phyloP scores from a whole-genome alignment of 805 yeast species.

The Blastobotrys muscicola region DNA sequence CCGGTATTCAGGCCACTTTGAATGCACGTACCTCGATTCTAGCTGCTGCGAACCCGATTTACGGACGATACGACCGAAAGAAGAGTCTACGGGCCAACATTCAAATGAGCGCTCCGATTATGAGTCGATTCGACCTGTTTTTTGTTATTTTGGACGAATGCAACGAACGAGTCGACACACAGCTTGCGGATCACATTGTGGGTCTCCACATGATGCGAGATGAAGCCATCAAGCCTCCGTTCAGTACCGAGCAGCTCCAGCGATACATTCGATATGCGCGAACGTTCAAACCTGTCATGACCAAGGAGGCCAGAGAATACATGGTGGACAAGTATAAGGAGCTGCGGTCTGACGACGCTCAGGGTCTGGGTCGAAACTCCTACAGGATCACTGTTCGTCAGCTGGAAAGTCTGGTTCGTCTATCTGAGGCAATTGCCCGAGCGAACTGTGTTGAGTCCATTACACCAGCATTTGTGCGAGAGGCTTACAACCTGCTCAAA shows the following conservation, averaged over 20 bases:
- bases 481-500: slow-evolving; percentile 81
- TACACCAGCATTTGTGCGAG: slow-evolving; percentile 77
- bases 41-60: slow-evolving; percentile 98
- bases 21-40: slow-evolving; percentile 93
- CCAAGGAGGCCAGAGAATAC: slow-evolving; percentile 66
- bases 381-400: slow-evolving; percentile 96
- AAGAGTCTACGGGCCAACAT: slow-evolving; percentile 75
- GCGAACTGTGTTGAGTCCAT: slow-evolving; percentile 91
- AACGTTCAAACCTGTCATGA: slow-evolving; percentile 85
- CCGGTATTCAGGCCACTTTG: slow-evolving; percentile 96
- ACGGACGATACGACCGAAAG: slow-evolving; percentile 92
- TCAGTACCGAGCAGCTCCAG: slow-evolving; percentile 74
- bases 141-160: slow-evolving; percentile 93
- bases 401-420: slow-evolving; percentile 84
- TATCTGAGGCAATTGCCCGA: slow-evolving; percentile 92
- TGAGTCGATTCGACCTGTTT: slow-evolving; percentile 95
- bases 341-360: slow-evolving; percentile 81
- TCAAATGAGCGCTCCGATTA: slow-evolving; percentile 95
- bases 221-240: slow-evolving; percentile 84
- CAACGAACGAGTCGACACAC: slow-evolving; percentile 82
- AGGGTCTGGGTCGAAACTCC: slow-evolving; percentile 69
- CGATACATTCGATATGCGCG: slow-evolving; percentile 87
- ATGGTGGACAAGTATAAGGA: slow-evolving; percentile 76
- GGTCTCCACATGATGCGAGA: slow-evolving; percentile 86
- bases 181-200: slow-evolving; percentile 86